Percentiles rank a stretch among this genome's conserved stretches.
Evolutionary conservation across 2,329 filamentous ascomycete species (phyloP).

Genomic region (Chaetomiaceae sp.): DNA sequence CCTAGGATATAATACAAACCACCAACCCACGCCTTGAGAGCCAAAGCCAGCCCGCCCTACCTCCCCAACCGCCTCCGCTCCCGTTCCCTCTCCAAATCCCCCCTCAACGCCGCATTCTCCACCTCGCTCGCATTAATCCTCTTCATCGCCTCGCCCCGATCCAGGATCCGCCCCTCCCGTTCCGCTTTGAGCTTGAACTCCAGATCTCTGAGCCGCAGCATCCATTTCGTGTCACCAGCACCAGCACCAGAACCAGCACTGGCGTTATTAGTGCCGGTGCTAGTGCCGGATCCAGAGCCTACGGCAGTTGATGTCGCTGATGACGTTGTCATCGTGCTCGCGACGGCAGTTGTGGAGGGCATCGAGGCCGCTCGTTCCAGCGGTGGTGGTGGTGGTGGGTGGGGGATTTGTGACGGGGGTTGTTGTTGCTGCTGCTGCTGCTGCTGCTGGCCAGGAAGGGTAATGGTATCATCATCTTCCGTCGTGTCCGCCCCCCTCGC

Average conservation of each 20-base stretch:
- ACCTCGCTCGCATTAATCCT: conserved; percentile 37
- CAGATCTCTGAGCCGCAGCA: conserved; percentile 78
- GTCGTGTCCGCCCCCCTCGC: background rate
- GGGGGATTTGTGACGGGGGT: too few relatives aligned
- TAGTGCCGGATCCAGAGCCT: background rate
- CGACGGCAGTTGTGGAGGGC: background rate
- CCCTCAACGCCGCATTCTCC: conserved; percentile 25
- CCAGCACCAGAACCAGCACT: background rate
- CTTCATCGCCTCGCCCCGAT: conserved; percentile 77
- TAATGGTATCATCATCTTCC: conserved; percentile 13
- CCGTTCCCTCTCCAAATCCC: conserved; percentile 25
- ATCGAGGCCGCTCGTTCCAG: background rate
- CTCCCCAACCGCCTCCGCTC: conserved; percentile 18
- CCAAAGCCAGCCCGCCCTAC: too few relatives aligned
- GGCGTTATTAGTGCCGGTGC: too few relatives aligned
- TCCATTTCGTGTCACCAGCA: conserved; percentile 68
- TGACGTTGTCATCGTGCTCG: background rate
- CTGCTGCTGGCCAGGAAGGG: background rate
- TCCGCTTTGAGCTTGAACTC: conserved; percentile 87
- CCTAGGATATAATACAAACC: too few relatives aligned
- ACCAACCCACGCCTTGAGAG: too few relatives aligned
- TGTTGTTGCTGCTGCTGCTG: background rate
- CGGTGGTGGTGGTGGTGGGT: too few relatives aligned
- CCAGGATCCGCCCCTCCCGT: conserved; percentile 76
- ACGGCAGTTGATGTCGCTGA: background rate